Percentiles rank a stretch among this genome's conserved stretches.
These are phyloP conservation scores for Hygrocybe coccinea DNA, from an alignment of 768 basidiomycete species.

Conservation along the genomic window DNA sequence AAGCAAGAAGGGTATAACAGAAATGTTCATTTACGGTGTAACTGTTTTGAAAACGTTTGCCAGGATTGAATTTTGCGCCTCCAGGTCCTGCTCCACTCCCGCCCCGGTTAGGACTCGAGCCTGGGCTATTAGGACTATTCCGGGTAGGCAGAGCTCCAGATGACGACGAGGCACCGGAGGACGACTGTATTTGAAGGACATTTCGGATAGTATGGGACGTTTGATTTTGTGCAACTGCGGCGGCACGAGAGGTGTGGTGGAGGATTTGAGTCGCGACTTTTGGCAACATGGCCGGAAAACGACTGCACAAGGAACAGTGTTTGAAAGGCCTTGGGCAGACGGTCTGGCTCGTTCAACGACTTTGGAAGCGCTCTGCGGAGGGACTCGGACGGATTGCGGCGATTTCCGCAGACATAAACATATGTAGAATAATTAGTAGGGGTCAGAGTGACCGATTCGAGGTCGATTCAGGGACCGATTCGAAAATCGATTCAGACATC, in stretches of 20 bases:
- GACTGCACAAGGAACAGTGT: neutral
- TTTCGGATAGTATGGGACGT: slow-evolving; percentile 62
- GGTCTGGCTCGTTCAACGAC: too few species aligned
- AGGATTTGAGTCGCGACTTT: slow-evolving; percentile 78
- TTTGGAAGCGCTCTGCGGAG: neutral
- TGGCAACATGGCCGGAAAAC: slow-evolving; percentile 56
- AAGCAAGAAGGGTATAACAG: slow-evolving; percentile 11
- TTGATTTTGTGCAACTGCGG: slow-evolving; percentile 70
- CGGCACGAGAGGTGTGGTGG: slow-evolving; percentile 71
- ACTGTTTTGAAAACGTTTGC: slow-evolving; percentile 64
- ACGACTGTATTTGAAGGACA: slow-evolving; percentile 65
- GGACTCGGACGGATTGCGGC: neutral
- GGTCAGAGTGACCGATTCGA: slow-evolving; percentile 1
- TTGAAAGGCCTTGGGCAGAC: neutral
- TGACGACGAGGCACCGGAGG: slow-evolving; percentile 42
- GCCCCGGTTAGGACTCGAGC: slow-evolving; percentile 47
- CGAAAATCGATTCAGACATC: neutral
- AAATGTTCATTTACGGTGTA: slow-evolving; percentile 68
- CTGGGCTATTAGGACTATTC: slow-evolving; percentile 43
- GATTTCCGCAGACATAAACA: neutral
- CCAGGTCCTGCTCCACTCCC: slow-evolving; percentile 62
- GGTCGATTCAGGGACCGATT: neutral
- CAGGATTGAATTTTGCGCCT: slow-evolving; percentile 66
- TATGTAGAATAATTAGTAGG: too few species aligned
- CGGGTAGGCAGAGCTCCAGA: slow-evolving; percentile 36